These are phyloP conservation scores for Rutidosis leptorrhynchoides DNA, from an alignment of 129 eudicot species.

Conservation along the genomic window DNA sequence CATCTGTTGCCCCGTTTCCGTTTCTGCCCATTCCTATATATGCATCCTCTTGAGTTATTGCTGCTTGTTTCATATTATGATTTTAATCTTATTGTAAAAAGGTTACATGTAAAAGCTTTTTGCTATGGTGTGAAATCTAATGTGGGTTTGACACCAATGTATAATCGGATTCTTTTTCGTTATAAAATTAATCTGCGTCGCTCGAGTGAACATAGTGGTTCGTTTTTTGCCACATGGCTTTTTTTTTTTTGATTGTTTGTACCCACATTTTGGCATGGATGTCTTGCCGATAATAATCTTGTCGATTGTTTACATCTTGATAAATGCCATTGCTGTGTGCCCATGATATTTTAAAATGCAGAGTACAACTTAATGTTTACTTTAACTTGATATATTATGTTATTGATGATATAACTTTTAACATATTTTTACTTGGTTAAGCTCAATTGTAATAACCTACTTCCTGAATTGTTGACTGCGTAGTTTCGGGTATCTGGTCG, in stretches of 20 bases:
- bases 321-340: background rate
- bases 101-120: constrained; percentile 28
- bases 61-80: constrained; percentile 23
- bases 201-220: background rate
- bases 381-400: no score
- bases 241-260: background rate
- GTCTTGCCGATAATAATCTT: constrained; percentile 26
- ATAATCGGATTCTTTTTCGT: constrained; percentile 3
- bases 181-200: constrained; percentile 14
- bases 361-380: no score
- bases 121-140: constrained; percentile 9
- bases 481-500: no score
- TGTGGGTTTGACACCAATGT: constrained; percentile 6
- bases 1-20: constrained; percentile 94
- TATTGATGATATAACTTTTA: no score
- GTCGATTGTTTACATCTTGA: background rate
- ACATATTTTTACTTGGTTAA: no score
- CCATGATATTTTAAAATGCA: no score
- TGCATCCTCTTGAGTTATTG: constrained; percentile 31
- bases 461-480: no score
- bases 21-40: constrained; percentile 86
- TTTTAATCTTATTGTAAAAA: constrained; percentile 32
- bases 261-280: constrained; percentile 25
- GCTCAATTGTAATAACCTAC: no score
- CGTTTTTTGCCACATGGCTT: background rate